Percentiles rank a stretch among this genome's conserved stretches.
These are phyloP conservation scores for Draba incana DNA, from an alignment of 345 rosid genomes.

Conservation along the genomic window DNA sequence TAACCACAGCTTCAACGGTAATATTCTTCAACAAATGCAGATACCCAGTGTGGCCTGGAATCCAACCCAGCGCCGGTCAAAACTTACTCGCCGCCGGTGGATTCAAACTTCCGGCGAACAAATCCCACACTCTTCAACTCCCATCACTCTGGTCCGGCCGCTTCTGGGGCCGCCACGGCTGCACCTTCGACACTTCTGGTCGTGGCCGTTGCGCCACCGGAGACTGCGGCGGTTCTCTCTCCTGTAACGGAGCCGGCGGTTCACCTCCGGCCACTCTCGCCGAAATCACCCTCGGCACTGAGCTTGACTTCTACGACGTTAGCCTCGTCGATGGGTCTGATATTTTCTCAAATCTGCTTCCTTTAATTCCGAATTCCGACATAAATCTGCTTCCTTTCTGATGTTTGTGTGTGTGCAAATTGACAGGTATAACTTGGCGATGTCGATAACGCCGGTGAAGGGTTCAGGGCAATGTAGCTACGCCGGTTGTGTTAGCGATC, in stretches of 20 bases:
- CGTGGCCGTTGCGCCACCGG: constrained; percentile 87
- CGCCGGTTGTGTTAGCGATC: constrained; percentile 87
- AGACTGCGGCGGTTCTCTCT: constrained; percentile 81
- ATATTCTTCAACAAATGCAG: constrained; percentile 76
- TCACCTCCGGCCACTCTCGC: constrained; percentile 92
- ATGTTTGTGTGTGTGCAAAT: background rate
- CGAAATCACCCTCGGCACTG: constrained; percentile 77
- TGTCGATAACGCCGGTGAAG: constrained; percentile 71
- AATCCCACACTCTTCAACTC: constrained; percentile 59
- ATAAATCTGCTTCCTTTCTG: background rate
- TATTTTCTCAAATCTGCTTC: background rate
- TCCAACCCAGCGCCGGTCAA: constrained; percentile 88
- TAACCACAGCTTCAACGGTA: constrained; percentile 59
- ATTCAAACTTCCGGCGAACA: constrained; percentile 69
- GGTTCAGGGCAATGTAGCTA: constrained; percentile 85
- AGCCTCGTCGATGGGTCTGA: constrained; percentile 81
- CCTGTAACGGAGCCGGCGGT: constrained; percentile 87
- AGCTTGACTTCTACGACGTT: constrained; percentile 91
- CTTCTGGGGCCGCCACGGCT: constrained; percentile 95
- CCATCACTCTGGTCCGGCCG: constrained; percentile 96
- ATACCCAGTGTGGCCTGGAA: constrained; percentile 94
- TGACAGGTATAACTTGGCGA: constrained; percentile 71
- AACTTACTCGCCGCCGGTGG: constrained; percentile 82
- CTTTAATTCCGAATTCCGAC: background rate
- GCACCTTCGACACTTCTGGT: constrained; percentile 70